phyloP scores from a whole-genome alignment of 2,329 filamentous ascomycete genomes.

The Tolypocladium endophyticum region DNA sequence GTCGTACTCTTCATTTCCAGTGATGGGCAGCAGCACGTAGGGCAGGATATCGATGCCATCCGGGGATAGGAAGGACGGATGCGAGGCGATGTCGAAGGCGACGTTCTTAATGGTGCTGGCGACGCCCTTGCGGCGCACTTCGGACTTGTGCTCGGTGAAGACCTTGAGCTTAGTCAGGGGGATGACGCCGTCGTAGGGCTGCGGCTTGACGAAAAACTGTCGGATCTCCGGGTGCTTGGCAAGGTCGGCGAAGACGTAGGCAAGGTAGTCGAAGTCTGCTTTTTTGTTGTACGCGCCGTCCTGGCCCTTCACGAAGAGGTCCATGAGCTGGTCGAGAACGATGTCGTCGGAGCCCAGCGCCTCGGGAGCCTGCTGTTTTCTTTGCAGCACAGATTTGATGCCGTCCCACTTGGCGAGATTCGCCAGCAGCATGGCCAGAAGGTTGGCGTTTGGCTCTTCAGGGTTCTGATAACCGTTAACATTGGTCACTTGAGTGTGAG shows the following conservation, averaged over 20 bases:
- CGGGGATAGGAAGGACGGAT: slow-evolving; percentile 59
- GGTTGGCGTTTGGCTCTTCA: slow-evolving; percentile 72
- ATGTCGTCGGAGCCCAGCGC: slow-evolving; percentile 61
- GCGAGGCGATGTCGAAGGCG: slow-evolving; percentile 68
- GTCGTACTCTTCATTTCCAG: slow-evolving; percentile 76
- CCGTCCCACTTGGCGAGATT: slow-evolving; percentile 78
- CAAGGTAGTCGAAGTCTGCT: slow-evolving; percentile 84
- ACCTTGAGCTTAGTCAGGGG: slow-evolving; percentile 87
- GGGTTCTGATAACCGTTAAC: slow-evolving; percentile 36
- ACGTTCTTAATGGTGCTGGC: slow-evolving; percentile 92
- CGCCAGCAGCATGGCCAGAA: slow-evolving; percentile 83
- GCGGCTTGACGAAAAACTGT: slow-evolving; percentile 61
- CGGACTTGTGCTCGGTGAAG: slow-evolving; percentile 82
- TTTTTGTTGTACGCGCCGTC: slow-evolving; percentile 73
- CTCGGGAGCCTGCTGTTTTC: slow-evolving; percentile 58
- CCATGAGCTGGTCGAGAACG: slow-evolving; percentile 83
- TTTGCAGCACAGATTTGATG: slow-evolving; percentile 56
- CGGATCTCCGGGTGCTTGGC: slow-evolving; percentile 70
- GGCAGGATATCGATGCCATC: slow-evolving; percentile 72
- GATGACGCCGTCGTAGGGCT: slow-evolving; percentile 73
- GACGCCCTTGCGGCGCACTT: slow-evolving; percentile 83
- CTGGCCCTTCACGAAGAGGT: slow-evolving; percentile 90
- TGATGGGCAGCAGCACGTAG: slow-evolving; percentile 80
- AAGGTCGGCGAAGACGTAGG: slow-evolving; percentile 89
- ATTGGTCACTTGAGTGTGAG: neutral